Percentiles rank a stretch among this genome's conserved stretches.
Conservation (phyloP, 352 stramenopile genomes). For the Phytophthora citricola region DNA sequence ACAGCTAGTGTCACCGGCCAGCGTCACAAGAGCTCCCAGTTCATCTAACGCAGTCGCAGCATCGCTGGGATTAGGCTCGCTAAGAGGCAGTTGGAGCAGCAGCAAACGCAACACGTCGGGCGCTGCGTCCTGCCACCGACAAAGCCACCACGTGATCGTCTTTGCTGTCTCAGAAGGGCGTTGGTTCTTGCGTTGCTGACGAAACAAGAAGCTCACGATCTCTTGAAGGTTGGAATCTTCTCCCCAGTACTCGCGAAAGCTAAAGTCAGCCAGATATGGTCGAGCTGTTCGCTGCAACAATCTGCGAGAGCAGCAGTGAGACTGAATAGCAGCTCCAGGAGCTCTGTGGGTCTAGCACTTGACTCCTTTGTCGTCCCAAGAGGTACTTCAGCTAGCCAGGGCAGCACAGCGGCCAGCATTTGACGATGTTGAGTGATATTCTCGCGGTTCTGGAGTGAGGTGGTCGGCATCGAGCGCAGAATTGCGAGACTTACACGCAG, state of each 20-base stretch:
- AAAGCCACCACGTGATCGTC: conserved; percentile 69
- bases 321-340: conserved; percentile 62
- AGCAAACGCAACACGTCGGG: conserved; percentile 45
- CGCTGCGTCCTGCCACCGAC: conserved; percentile 63
- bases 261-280: conserved; percentile 72
- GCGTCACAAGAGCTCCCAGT: conserved; percentile 30
- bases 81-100: conserved; percentile 16
- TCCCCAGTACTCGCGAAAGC: conserved; percentile 37
- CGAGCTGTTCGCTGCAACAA: conserved; percentile 58
- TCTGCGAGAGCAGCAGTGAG: conserved; percentile 50
- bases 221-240: conserved; percentile 14
- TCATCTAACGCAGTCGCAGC: conserved; percentile 20
- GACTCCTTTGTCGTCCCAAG: conserved; percentile 14
- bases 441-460: conserved; percentile 40
- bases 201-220: conserved; percentile 50
- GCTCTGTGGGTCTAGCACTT: conserved; percentile 16
- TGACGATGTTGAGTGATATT: conserved; percentile 51
- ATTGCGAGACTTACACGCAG: conserved; percentile 50
- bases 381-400: conserved; percentile 60
- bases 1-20: conserved; percentile 33
- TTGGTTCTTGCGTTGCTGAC: conserved; percentile 40
- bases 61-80: conserved; percentile 6
- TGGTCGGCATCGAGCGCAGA: conserved; percentile 35
- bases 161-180: conserved; percentile 53
- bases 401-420: conserved; percentile 56